Evolutionary conservation across 2,329 filamentous ascomycete genomes (phyloP).

Genomic region (Fusarium hainanense): DNA sequence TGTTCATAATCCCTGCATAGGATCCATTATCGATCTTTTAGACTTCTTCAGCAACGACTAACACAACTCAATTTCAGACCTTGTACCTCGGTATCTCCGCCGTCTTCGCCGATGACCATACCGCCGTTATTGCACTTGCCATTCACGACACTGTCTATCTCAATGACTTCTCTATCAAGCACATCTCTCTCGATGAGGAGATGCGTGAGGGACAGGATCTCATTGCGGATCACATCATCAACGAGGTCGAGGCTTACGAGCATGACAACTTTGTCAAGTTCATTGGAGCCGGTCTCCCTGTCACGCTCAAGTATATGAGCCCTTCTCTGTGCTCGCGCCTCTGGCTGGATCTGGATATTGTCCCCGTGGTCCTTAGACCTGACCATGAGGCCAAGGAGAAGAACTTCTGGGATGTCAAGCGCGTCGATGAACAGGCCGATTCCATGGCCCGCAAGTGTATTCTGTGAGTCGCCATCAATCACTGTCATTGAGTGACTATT

Average conservation of each 20-base stretch:
- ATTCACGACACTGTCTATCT: conserved; percentile 81
- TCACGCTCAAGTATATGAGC: conserved; percentile 67
- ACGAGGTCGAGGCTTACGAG: conserved; percentile 68
- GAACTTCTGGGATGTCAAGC: conserved; percentile 64
- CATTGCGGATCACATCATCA: conserved; percentile 70
- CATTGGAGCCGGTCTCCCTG: conserved; percentile 76
- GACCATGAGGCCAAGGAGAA: conserved; percentile 57
- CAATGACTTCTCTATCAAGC: conserved; percentile 75
- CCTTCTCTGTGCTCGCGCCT: conserved; percentile 75
- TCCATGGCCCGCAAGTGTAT: conserved; percentile 84
- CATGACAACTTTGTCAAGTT: conserved; percentile 77
- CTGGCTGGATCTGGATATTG: conserved; percentile 81
- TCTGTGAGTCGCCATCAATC: conserved; percentile 60
- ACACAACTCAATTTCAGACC: conserved; percentile 54
- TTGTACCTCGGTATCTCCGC: conserved; percentile 73
- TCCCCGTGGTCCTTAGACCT: conserved; percentile 73
- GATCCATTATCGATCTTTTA: not conserved
- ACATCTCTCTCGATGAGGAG: conserved; percentile 60
- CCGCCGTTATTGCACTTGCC: conserved; percentile 72
- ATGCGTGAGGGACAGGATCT: conserved; percentile 55
- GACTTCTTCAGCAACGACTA: conserved; percentile 6
- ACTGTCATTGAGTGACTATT: not conserved
- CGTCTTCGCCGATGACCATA: conserved; percentile 60
- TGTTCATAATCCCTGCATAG: not conserved
- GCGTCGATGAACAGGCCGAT: conserved; percentile 84